These are phyloP conservation scores for Pinus albicaulis DNA, from an alignment of 75 land plant genomes.

Conservation along the genomic window DNA sequence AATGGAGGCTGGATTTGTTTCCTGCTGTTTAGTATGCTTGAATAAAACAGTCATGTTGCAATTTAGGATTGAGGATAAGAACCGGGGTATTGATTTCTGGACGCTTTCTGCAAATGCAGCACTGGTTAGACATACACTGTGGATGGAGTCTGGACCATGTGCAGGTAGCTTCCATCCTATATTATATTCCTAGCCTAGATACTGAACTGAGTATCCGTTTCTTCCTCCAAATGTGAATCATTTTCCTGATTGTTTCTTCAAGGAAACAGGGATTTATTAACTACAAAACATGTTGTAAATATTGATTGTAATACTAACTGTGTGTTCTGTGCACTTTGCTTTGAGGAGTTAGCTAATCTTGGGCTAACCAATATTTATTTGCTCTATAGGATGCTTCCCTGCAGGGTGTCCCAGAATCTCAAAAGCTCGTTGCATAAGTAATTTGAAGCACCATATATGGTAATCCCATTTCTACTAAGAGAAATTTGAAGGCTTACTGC, in stretches of 20 bases:
- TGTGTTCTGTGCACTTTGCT: not conserved
- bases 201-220: not conserved
- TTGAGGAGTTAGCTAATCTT: not conserved
- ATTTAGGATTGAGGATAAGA: constrained; percentile 77
- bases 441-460: constrained; percentile 70
- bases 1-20: not conserved
- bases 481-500: constrained; percentile 77
- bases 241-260: not conserved
- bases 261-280: not conserved
- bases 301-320: not conserved
- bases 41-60: not conserved
- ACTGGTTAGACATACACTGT: constrained; percentile 81
- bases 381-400: constrained; percentile 77
- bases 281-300: not conserved
- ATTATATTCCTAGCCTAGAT: not conserved
- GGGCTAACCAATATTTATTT: constrained; percentile 5
- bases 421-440: constrained; percentile 68
- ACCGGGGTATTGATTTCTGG: constrained; percentile 93
- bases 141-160: constrained; percentile 93
- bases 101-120: constrained; percentile 90
- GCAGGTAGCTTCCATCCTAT: constrained; percentile 52
- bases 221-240: not conserved
- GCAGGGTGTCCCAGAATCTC: constrained; percentile 79
- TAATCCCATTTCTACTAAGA: constrained; percentile 53
- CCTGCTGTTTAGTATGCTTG: not conserved